These are phyloP conservation scores for Phytopythium ostracodes DNA, from an alignment of 352 stramenopile genomes.

Conservation along the genomic window DNA sequence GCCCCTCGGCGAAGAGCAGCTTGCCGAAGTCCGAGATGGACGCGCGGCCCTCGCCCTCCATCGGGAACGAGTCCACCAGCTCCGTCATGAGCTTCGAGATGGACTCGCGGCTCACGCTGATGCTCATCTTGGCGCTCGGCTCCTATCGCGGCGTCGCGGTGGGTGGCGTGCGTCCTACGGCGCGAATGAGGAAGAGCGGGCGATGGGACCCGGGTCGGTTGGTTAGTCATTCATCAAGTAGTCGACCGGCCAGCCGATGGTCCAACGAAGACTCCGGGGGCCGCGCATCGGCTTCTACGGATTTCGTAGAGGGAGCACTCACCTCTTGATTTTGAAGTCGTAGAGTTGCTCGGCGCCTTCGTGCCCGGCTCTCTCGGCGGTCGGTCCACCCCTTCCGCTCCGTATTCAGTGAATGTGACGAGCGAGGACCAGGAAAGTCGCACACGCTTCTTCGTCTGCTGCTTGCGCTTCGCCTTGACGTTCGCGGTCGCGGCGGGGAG, in stretches of 20 bases:
- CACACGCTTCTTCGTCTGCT: background rate
- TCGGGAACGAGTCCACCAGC: conserved; percentile 77
- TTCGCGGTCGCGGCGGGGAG: background rate
- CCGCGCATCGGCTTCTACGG: background rate
- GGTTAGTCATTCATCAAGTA: too few relatives aligned
- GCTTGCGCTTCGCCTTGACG: background rate
- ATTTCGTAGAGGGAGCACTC: background rate
- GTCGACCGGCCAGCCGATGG: too few relatives aligned
- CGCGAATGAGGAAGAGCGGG: too few relatives aligned
- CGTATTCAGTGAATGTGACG: background rate
- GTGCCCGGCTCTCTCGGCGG: background rate
- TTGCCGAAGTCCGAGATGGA: conserved; percentile 88
- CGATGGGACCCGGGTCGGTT: too few relatives aligned
- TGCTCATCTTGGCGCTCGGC: conserved; percentile 36
- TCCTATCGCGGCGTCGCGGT: background rate
- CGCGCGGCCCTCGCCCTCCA: conserved; percentile 64
- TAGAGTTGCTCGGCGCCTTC: too few relatives aligned
- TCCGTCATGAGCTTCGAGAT: conserved; percentile 86
- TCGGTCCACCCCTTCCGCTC: background rate
- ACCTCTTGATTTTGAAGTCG: background rate
- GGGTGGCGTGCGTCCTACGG: too few relatives aligned
- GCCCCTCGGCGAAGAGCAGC: conserved; percentile 76
- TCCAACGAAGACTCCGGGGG: too few relatives aligned
- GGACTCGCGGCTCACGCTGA: conserved; percentile 78
- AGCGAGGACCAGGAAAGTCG: background rate